These are phyloP conservation scores for Naganishia kalamii DNA, from an alignment of 768 basidiomycete genomes.

Conservation along the genomic window DNA sequence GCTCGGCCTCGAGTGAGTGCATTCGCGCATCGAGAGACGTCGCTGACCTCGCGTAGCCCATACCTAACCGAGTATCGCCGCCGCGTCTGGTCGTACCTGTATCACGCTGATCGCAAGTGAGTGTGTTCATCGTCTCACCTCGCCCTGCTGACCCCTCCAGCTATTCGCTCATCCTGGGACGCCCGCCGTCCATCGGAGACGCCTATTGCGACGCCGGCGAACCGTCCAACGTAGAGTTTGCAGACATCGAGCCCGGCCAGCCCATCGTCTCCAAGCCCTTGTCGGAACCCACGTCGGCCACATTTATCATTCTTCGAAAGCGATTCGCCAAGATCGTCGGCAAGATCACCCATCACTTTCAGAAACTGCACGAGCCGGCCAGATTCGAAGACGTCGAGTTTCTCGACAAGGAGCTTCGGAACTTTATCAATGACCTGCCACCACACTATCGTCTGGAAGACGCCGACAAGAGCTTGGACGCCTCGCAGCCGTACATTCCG, in stretches of 20 bases:
- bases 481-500: conserved; percentile 52
- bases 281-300: conserved; percentile 70
- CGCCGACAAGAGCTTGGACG: conserved; percentile 25
- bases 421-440: conserved; percentile 68
- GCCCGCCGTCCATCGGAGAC: conserved; percentile 74
- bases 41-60: conserved; percentile 43
- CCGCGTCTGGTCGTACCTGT: conserved; percentile 75
- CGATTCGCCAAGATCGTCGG: conserved; percentile 77
- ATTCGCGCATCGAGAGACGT: not conserved
- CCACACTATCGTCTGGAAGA: conserved; percentile 45
- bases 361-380: conserved; percentile 67
- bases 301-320: conserved; percentile 80
- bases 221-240: conserved; percentile 53
- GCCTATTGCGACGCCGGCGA: conserved; percentile 68
- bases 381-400: conserved; percentile 76
- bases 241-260: conserved; percentile 29
- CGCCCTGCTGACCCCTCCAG: not conserved
- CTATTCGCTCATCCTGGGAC: conserved; percentile 81
- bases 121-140: conserved; percentile 6
- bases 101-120: conserved; percentile 80
- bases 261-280: conserved; percentile 36
- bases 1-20: conserved; percentile 56
- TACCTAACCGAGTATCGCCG: conserved; percentile 78
- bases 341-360: conserved; percentile 83
- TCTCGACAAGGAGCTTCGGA: conserved; percentile 75